Conservation (phyloP, 2,329 filamentous ascomycete genomes). For the Sordariomycetes sp. region DNA sequence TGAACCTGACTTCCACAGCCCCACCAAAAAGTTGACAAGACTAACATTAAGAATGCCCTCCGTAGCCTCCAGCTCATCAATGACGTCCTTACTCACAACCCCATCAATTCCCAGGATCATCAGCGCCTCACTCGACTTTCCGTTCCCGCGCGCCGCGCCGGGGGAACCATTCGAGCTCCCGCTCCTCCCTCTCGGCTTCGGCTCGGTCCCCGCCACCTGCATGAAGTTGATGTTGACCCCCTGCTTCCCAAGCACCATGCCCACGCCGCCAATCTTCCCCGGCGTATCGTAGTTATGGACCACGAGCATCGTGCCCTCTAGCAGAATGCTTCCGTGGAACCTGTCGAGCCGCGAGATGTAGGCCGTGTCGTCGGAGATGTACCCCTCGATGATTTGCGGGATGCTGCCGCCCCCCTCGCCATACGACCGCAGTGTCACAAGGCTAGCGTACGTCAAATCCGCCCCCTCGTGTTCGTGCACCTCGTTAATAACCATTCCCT, state of each 20-base stretch:
- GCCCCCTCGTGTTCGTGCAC: constrained; percentile 48
- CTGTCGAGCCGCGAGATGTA: constrained; percentile 63
- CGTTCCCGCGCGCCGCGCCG: neutral
- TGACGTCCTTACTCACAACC: constrained; percentile 42
- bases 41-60: constrained; percentile 44
- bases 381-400: constrained; percentile 47
- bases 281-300: constrained; percentile 71
- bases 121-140: constrained; percentile 47
- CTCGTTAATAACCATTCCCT: constrained; percentile 67
- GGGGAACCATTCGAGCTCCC: constrained; percentile 5
- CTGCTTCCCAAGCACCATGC: constrained; percentile 52
- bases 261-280: constrained; percentile 72
- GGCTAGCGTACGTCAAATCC: constrained; percentile 52
- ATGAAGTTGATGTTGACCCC: constrained; percentile 72
- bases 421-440: constrained; percentile 54
- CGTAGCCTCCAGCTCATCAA: constrained; percentile 30
- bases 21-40: constrained; percentile 27
- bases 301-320: constrained; percentile 62
- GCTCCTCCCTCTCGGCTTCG: constrained; percentile 14
- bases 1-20: neutral
- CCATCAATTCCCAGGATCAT: constrained; percentile 71
- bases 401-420: constrained; percentile 12
- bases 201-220: constrained; percentile 50
- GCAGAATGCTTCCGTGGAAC: constrained; percentile 61
- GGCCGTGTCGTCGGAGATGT: constrained; percentile 47